These are phyloP conservation scores for Eimeria brunetti DNA, from an alignment of 169 alveolate genomes.

Conservation along the genomic window DNA sequence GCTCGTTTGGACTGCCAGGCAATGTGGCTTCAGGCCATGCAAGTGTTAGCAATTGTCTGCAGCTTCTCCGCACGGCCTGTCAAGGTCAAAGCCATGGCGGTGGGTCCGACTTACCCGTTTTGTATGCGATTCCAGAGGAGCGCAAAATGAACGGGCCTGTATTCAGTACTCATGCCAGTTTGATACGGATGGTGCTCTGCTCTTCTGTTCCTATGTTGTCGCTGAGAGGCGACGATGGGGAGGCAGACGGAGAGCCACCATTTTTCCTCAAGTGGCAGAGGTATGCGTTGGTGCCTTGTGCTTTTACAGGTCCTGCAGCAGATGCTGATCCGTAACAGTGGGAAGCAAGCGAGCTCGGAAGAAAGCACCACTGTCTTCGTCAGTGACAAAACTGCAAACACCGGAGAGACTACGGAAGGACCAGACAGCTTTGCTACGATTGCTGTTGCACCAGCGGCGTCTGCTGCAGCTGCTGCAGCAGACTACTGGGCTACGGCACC, in stretches of 20 bases:
- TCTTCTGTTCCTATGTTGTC: not conserved
- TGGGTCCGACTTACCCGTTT: not conserved
- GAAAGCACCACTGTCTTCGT: not conserved
- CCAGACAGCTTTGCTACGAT: not conserved
- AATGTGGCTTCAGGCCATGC: conserved; percentile 76
- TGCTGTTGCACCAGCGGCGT: not conserved
- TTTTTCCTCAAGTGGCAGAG: not conserved
- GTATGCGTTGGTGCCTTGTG: conserved; percentile 16
- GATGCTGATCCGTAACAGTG: conserved; percentile 43
- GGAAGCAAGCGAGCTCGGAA: conserved; percentile 8
- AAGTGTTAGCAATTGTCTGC: conserved; percentile 76
- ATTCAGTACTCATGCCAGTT: not conserved
- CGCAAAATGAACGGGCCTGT: not conserved
- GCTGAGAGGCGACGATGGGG: not conserved
- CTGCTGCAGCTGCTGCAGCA: conserved; percentile 48
- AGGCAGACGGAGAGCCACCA: not conserved
- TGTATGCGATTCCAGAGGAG: not conserved
- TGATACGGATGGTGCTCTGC: not conserved
- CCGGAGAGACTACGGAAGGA: not conserved
- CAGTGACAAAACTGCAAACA: not conserved
- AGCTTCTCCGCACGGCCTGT: conserved; percentile 75
- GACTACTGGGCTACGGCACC: conserved; percentile 36
- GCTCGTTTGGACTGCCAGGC: conserved; percentile 64
- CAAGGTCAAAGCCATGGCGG: conserved; percentile 73
- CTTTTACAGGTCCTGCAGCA: conserved; percentile 43